These are phyloP conservation scores for Ulota crispa DNA, from an alignment of 225 moss, liverwort and hornwort genomes.

Conservation along the genomic window DNA sequence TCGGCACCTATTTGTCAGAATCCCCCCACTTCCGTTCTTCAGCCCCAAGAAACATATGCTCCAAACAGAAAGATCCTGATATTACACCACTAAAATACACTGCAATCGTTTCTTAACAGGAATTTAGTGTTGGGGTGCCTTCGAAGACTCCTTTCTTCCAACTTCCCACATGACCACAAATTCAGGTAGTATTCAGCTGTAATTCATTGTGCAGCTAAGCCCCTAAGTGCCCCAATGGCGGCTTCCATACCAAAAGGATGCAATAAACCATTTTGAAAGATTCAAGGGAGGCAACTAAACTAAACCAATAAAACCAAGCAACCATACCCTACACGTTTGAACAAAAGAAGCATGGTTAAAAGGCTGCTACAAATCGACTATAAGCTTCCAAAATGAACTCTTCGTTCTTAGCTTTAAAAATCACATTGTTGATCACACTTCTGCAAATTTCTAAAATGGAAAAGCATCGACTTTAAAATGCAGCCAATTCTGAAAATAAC, in stretches of 20 bases:
- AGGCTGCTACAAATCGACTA: background rate
- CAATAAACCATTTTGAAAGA: background rate
- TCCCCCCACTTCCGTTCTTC: constrained; percentile 33
- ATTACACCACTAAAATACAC: constrained; percentile 22
- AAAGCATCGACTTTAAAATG: background rate
- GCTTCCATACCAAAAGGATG: background rate
- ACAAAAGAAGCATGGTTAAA: background rate
- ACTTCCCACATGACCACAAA: background rate
- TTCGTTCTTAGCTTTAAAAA: background rate
- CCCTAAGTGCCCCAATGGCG: background rate
- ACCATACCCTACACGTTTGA: background rate
- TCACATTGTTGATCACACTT: background rate
- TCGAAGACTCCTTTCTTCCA: background rate
- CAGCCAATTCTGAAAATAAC: background rate
- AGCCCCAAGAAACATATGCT: constrained; percentile 38
- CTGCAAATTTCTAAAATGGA: background rate
- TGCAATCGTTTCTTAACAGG: constrained; percentile 18
- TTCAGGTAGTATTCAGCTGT: background rate
- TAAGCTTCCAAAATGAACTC: background rate
- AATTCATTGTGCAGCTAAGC: background rate
- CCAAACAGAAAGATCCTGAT: constrained; percentile 34
- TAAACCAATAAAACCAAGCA: background rate
- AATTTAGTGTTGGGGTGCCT: background rate
- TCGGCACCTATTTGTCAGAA: constrained; percentile 80
- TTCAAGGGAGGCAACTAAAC: too few relatives aligned